Percentiles rank a stretch among this genome's conserved stretches.
phyloP scores from a whole-genome alignment of 2,329 filamentous ascomycete genomes.

The Hypocrella siamensis region DNA sequence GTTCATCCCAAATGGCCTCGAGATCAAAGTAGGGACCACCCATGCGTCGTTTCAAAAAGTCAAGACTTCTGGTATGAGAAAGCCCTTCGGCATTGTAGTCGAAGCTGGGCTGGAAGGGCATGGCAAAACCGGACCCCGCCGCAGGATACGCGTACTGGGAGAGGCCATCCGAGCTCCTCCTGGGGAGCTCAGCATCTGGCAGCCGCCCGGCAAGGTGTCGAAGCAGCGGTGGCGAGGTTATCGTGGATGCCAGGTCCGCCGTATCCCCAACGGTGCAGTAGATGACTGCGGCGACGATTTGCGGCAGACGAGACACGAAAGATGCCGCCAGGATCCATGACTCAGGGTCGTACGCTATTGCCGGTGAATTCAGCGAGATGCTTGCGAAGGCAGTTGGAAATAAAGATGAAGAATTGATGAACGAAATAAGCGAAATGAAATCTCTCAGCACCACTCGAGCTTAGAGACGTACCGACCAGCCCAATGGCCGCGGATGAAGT shows the following conservation, averaged over 20 bases:
- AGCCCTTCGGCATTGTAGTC: conserved; percentile 37
- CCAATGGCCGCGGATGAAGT: no score
- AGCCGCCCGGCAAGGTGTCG: no score
- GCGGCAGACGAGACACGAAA: conserved; percentile 8
- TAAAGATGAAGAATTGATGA: no score
- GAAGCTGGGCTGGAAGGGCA: conserved; percentile 34
- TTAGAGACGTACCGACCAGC: no score
- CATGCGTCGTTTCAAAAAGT: conserved; percentile 47
- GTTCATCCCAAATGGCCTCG: conserved; percentile 66
- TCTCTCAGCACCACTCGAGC: no score
- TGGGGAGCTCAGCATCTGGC: no score
- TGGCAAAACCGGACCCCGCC: conserved; percentile 19
- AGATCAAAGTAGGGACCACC: conserved; percentile 56
- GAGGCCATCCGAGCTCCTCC: no score
- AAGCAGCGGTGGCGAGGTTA: conserved; percentile 6
- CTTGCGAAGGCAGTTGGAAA: no score
- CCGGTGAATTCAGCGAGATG: no score
- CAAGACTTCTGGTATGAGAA: conserved; percentile 49
- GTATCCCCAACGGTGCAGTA: conserved; percentile 7
- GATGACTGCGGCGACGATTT: conserved; percentile 9
- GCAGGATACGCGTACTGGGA: conserved; percentile 24
- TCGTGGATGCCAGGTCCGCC: background rate
- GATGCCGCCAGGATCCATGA: conserved; percentile 10
- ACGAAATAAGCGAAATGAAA: no score
- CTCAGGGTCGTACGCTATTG: conserved; percentile 6